These are phyloP conservation scores for Fusarium sp. DNA, from an alignment of 2,329 filamentous ascomycete genomes.

Conservation along the genomic window DNA sequence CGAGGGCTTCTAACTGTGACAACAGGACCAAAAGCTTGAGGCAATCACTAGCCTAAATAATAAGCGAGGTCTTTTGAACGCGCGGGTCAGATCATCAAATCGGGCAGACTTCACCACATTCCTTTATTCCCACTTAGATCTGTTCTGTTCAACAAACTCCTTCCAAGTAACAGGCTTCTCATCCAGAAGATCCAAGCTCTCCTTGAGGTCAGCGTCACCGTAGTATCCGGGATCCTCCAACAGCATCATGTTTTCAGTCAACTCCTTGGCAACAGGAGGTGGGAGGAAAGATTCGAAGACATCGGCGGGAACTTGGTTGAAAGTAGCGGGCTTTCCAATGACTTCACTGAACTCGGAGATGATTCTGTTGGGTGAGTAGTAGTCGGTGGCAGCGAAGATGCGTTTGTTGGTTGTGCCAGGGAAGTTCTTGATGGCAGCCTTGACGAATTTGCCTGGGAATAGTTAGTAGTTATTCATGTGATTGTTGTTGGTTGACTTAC, in stretches of 20 bases:
- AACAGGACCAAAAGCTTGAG: background rate
- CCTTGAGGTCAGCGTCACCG: conserved; percentile 50
- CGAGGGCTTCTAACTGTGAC: background rate
- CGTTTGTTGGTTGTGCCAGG: conserved; percentile 47
- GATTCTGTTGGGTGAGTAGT: conserved; percentile 51
- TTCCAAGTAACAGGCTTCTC: conserved; percentile 56
- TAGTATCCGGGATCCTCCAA: conserved; percentile 59
- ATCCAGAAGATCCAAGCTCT: conserved; percentile 51
- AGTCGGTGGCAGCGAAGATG: conserved; percentile 54
- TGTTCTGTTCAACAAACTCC: conserved; percentile 52
- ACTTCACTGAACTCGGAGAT: conserved; percentile 53
- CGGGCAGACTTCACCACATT: background rate
- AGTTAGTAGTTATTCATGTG: rapidly evolving
- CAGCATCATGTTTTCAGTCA: conserved; percentile 59
- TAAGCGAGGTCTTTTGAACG: background rate
- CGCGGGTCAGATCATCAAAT: background rate
- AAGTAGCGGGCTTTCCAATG: conserved; percentile 50
- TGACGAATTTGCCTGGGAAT: conserved; percentile 50
- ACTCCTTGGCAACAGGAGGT: conserved; percentile 48
- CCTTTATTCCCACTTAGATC: conserved; percentile 45
- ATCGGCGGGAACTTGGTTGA: conserved; percentile 50
- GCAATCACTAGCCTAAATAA: background rate
- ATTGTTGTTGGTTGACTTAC: conserved; percentile 34
- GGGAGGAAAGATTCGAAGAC: conserved; percentile 53
- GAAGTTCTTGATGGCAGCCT: conserved; percentile 50